Evolutionary conservation across 1,284 basidiomycete genomes (phyloP).

Genomic region (Cryptococcus sp.): DNA sequence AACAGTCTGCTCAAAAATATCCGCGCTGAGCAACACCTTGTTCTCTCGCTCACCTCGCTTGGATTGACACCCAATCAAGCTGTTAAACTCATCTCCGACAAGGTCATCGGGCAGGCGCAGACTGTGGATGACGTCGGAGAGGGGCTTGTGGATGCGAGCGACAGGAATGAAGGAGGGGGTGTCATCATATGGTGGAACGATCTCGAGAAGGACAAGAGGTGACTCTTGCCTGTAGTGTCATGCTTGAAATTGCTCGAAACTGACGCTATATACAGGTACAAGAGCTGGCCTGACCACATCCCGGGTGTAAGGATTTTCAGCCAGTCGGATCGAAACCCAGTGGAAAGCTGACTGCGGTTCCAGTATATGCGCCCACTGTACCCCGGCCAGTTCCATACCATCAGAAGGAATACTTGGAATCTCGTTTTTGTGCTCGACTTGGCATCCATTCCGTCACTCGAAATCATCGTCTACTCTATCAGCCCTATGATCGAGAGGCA

Average conservation of each 20-base stretch:
- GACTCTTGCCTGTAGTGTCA: slow-evolving; percentile 10
- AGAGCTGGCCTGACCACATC: slow-evolving; percentile 30
- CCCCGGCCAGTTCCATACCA: slow-evolving; percentile 69
- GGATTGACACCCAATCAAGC: slow-evolving; percentile 65
- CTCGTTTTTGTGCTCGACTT: slow-evolving; percentile 74
- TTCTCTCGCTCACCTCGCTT: slow-evolving; percentile 60
- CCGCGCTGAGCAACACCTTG: slow-evolving; percentile 67
- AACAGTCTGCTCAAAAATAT: slow-evolving; percentile 66
- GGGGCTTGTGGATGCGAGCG: slow-evolving; percentile 80
- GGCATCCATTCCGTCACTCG: slow-evolving; percentile 59
- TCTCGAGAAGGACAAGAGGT: slow-evolving; percentile 75
- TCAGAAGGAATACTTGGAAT: slow-evolving; percentile 75
- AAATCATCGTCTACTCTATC: slow-evolving; percentile 63
- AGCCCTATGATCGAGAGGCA: slow-evolving; percentile 65
- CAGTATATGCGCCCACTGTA: slow-evolving; percentile 41
- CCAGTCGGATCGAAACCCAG: neutral
- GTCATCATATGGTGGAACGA: slow-evolving; percentile 86
- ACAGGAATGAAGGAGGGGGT: slow-evolving; percentile 71
- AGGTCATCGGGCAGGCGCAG: slow-evolving; percentile 57
- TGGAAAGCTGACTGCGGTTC: slow-evolving; percentile 4
- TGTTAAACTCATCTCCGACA: slow-evolving; percentile 66
- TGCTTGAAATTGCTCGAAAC: neutral
- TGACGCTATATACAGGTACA: slow-evolving; percentile 20
- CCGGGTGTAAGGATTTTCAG: slow-evolving; percentile 25
- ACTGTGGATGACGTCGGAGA: slow-evolving; percentile 59